Conservation (phyloP, 2,329 filamentous ascomycete genomes). For the Ophiocordyceps robertsii region DNA sequence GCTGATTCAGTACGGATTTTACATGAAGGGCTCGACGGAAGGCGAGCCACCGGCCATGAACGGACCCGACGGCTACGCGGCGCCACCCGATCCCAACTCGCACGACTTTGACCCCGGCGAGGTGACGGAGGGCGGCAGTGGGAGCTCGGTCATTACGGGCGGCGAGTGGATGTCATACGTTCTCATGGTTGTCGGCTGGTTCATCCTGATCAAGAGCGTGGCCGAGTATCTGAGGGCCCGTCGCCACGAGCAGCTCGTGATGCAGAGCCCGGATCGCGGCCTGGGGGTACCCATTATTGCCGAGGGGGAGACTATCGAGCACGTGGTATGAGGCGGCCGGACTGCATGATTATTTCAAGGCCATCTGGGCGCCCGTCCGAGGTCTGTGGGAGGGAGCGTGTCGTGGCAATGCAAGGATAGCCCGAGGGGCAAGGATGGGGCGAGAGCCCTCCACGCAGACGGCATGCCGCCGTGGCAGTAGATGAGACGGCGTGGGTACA, state of each 20-base stretch:
- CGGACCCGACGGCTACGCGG: constrained; percentile 45
- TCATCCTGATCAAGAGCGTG: constrained; percentile 87
- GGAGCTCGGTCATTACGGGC: constrained; percentile 47
- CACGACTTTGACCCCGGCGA: constrained; percentile 73
- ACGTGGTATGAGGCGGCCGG: constrained; percentile 43
- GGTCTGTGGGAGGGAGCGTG: background rate
- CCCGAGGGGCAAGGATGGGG: too few relatives aligned
- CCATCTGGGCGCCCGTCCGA: background rate
- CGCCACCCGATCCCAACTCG: constrained; percentile 75
- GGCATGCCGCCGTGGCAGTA: too few relatives aligned
- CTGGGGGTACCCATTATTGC: constrained; percentile 77
- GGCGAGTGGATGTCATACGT: constrained; percentile 85
- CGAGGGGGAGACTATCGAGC: constrained; percentile 67
- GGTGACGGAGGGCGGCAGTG: constrained; percentile 37
- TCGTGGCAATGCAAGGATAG: background rate
- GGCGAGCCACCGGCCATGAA: constrained; percentile 29
- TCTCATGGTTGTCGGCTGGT: constrained; percentile 97
- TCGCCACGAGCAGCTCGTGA: constrained; percentile 80
- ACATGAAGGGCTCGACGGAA: constrained; percentile 59
- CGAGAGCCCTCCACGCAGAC: too few relatives aligned
- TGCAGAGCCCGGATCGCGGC: constrained; percentile 85
- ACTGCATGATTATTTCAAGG: background rate
- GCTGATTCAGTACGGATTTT: constrained; percentile 92
- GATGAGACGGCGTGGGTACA: too few relatives aligned
- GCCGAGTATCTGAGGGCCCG: constrained; percentile 81